Percentiles rank a stretch among this genome's conserved stretches.
Conservation (phyloP, 768 basidiomycete species). For the Termitomyces sp. region DNA sequence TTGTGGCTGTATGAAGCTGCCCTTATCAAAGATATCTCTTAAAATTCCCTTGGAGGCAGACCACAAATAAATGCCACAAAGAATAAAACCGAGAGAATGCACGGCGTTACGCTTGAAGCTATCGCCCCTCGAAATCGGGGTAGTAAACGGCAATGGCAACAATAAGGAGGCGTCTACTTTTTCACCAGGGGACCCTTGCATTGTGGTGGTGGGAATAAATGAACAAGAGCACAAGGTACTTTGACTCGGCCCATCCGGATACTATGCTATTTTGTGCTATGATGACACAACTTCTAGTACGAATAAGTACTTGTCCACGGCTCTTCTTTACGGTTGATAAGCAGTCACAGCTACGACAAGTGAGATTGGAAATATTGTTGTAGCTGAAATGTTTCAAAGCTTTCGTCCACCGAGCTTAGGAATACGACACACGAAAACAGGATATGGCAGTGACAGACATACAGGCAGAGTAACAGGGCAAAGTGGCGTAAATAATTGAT, state of each 20-base stretch:
- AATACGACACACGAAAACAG: background rate
- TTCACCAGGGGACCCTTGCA: background rate
- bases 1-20: background rate
- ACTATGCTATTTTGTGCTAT: background rate
- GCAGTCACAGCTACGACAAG: background rate
- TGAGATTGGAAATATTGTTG: background rate
- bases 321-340: background rate
- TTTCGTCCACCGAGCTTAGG: background rate
- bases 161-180: background rate
- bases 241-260: background rate
- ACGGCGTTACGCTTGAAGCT: background rate
- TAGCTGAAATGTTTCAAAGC: background rate
- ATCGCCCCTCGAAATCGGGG: background rate
- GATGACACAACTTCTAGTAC: background rate
- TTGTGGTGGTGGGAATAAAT: conserved; percentile 3
- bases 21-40: background rate
- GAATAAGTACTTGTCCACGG: background rate
- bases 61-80: conserved; percentile 7
- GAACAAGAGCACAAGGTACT: background rate
- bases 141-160: background rate
- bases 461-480: background rate
- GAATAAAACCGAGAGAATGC: conserved; percentile 1
- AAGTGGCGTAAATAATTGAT: background rate
- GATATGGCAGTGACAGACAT: background rate
- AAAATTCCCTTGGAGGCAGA: background rate